These are phyloP conservation scores for Lepidium africanum DNA, from an alignment of 345 rosid genomes.

Conservation along the genomic window DNA sequence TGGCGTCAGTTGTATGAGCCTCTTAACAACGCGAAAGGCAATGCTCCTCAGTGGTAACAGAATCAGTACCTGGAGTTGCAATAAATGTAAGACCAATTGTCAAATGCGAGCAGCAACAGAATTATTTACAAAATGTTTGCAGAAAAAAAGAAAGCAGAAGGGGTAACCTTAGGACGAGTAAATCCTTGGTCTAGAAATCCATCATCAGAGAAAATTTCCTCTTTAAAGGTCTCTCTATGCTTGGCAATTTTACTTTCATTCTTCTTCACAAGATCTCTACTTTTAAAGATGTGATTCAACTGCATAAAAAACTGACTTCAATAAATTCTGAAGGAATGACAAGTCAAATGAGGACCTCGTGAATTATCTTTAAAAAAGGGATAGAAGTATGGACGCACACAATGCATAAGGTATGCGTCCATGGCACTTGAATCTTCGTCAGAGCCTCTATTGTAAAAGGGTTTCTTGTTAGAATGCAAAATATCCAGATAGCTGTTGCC, in stretches of 20 bases:
- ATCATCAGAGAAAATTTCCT: conserved; percentile 45
- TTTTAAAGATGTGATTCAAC: conserved; percentile 82
- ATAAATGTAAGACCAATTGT: conserved; percentile 1
- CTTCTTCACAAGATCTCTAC: conserved; percentile 66
- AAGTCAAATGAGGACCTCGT: background rate
- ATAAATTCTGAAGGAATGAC: conserved; percentile 7
- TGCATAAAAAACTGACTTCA: conserved; percentile 37
- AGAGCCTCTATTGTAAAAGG: conserved; percentile 64
- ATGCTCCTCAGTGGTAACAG: conserved; percentile 67
- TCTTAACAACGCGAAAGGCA: conserved; percentile 60
- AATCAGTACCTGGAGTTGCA: conserved; percentile 56
- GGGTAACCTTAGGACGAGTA: conserved; percentile 89
- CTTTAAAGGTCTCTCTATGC: conserved; percentile 38
- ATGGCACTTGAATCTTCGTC: conserved; percentile 74
- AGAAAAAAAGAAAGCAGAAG: conserved; percentile 2
- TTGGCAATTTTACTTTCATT: conserved; percentile 67
- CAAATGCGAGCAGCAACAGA: background rate
- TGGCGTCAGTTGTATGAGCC: conserved; percentile 74
- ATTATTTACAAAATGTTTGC: background rate
- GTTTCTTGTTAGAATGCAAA: conserved; percentile 77
- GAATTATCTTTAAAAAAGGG: conserved; percentile 3
- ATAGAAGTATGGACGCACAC: conserved; percentile 40
- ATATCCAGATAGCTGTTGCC: conserved; percentile 78
- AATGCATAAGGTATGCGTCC: conserved; percentile 88
- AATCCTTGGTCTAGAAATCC: conserved; percentile 81